Conservation (phyloP, 2,329 filamentous ascomycete species). For the Colletotrichum brevisporum region DNA sequence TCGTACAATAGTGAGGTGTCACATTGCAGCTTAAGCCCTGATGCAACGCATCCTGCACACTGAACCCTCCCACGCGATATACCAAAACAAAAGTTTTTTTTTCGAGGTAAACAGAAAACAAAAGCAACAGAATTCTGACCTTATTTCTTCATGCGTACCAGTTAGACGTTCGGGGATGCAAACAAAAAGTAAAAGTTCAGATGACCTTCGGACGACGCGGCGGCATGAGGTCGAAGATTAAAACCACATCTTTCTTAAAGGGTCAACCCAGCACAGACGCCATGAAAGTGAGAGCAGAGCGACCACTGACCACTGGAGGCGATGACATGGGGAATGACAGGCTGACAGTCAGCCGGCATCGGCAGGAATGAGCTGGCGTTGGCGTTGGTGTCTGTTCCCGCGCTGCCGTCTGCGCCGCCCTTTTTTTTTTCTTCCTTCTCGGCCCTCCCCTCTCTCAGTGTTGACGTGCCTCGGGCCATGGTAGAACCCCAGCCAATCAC, state of each 20-base stretch:
- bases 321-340: no score
- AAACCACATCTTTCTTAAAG: slow-evolving; percentile 5
- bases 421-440: neutral
- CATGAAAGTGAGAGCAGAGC: neutral
- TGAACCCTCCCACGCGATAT: neutral
- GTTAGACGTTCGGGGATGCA: neutral
- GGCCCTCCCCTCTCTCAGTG: slow-evolving; percentile 1
- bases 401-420: slow-evolving; percentile 13
- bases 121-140: neutral
- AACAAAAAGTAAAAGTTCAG: slow-evolving; percentile 15
- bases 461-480: slow-evolving; percentile 28
- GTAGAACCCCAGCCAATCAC: slow-evolving; percentile 16
- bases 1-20: neutral
- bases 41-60: neutral
- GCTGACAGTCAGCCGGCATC: no score
- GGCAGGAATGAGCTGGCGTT: slow-evolving; percentile 28
- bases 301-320: no score
- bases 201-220: slow-evolving; percentile 34
- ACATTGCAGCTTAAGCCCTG: neutral
- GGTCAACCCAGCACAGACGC: slow-evolving; percentile 27
- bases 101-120: neutral
- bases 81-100: neutral
- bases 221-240: slow-evolving; percentile 34
- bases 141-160: neutral
- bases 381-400: slow-evolving; percentile 14